Conservation (phyloP, 2,329 filamentous ascomycete genomes). For the Neonectria coccinea region DNA sequence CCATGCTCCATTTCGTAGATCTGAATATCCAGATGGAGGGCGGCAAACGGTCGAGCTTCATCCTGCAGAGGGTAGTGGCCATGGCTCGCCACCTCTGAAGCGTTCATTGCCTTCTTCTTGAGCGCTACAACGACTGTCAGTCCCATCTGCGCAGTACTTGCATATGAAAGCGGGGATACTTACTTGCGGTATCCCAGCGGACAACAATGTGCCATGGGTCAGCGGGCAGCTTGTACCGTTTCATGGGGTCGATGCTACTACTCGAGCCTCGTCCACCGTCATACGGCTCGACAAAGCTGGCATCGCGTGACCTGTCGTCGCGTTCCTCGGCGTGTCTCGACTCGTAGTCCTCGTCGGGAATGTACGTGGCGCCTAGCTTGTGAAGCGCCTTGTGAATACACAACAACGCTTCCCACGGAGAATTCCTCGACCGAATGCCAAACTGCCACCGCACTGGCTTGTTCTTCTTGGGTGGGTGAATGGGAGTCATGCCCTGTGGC, state of each 20-base stretch:
- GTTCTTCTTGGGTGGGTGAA: conserved; percentile 74
- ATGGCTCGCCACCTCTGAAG: conserved; percentile 39
- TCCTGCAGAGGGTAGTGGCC: conserved; percentile 55
- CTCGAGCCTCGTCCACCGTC: conserved; percentile 53
- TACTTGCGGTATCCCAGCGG: conserved; percentile 86
- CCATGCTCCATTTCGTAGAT: conserved; percentile 93
- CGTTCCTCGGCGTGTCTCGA: conserved; percentile 58
- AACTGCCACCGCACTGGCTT: conserved; percentile 97
- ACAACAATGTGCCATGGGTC: conserved; percentile 96
- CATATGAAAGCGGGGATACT: conserved; percentile 54
- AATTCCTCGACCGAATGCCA: conserved; percentile 93
- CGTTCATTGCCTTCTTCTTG: conserved; percentile 39
- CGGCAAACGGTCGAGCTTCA: conserved; percentile 74
- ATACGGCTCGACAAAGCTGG: conserved; percentile 56
- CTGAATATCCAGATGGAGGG: conserved; percentile 95
- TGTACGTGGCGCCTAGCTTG: conserved; percentile 90
- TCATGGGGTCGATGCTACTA: conserved; percentile 62
- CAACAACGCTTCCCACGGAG: conserved; percentile 91
- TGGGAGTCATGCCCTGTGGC: conserved; percentile 72
- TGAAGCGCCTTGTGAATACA: conserved; percentile 94
- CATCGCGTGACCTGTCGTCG: conserved; percentile 51
- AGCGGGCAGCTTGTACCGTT: conserved; percentile 85
- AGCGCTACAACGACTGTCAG: conserved; percentile 51
- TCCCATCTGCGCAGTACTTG: not conserved
- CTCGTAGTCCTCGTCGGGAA: conserved; percentile 72